Conservation (phyloP, 805 yeast species). For the Sugiyamaella floridensis region DNA sequence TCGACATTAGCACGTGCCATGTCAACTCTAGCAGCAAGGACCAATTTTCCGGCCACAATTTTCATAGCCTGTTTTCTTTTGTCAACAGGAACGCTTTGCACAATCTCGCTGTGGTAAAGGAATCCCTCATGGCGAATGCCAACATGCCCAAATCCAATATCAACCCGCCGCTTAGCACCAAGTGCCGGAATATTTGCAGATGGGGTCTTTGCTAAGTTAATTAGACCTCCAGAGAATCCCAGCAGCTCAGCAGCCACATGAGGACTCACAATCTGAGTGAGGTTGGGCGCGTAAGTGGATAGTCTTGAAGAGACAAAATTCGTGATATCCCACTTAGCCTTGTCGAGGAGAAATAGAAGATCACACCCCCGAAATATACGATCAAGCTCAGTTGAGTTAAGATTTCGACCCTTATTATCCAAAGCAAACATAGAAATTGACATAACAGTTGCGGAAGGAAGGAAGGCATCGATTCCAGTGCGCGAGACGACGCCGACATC, state of each 20-base stretch:
- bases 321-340: conserved; percentile 40
- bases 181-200: conserved; percentile 78
- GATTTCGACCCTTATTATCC: conserved; percentile 34
- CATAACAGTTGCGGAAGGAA: conserved; percentile 60
- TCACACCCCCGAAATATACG: conserved; percentile 42
- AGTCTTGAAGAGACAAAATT: conserved; percentile 51
- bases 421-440: conserved; percentile 70
- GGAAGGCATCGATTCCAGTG: conserved; percentile 34
- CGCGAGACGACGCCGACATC: conserved; percentile 30
- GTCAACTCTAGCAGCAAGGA: conserved; percentile 81
- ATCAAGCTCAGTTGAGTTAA: conserved; percentile 32
- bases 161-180: conserved; percentile 35
- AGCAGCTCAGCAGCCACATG: conserved; percentile 66
- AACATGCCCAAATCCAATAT: conserved; percentile 37
- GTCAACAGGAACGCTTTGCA: conserved; percentile 53
- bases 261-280: conserved; percentile 65
- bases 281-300: conserved; percentile 67
- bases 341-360: conserved; percentile 41
- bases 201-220: conserved; percentile 60
- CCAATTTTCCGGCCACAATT: conserved; percentile 69
- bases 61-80: conserved; percentile 64
- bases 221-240: conserved; percentile 61
- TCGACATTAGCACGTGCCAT: conserved; percentile 37
- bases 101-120: conserved; percentile 52
- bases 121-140: conserved; percentile 62